These are phyloP conservation scores for Elsinoe arachidis DNA, from an alignment of 2,329 filamentous ascomycete species.

Conservation along the genomic window DNA sequence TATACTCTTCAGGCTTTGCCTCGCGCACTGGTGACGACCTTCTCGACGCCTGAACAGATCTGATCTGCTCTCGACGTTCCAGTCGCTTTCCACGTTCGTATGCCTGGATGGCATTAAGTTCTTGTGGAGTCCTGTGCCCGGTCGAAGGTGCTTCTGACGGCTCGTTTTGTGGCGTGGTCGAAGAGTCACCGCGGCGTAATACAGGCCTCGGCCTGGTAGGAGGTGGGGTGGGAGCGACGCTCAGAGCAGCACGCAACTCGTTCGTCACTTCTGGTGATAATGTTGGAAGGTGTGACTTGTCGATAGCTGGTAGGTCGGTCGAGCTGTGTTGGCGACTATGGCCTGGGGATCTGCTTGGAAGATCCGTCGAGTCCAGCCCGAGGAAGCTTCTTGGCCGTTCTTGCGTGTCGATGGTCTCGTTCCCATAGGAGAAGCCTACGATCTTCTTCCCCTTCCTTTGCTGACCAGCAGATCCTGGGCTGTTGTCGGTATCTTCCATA, in stretches of 20 bases:
- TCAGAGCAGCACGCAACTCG: constrained; percentile 14
- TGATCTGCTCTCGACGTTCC: constrained; percentile 23
- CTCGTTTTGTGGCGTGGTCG: constrained; percentile 11
- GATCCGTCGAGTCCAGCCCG: not conserved
- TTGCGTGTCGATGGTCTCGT: constrained; percentile 13
- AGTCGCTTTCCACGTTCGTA: constrained; percentile 29
- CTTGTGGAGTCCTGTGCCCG: constrained; percentile 9
- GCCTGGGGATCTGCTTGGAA: not conserved
- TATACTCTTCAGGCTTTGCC: not conserved
- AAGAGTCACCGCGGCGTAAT: constrained; percentile 14
- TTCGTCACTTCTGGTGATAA: constrained; percentile 15
- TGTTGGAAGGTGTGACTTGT: constrained; percentile 13
- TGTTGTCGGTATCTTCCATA: constrained; percentile 12
- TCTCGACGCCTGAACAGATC: constrained; percentile 25
- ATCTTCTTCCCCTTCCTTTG: constrained; percentile 18
- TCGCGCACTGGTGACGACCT: constrained; percentile 22
- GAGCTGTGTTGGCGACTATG: constrained; percentile 12
- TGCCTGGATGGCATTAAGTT: constrained; percentile 23
- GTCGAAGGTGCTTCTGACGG: not conserved
- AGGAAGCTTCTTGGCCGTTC: constrained; percentile 13
- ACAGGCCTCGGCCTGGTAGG: constrained; percentile 13
- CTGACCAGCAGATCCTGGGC: constrained; percentile 14
- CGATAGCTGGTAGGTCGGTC: not conserved
- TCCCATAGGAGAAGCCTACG: constrained; percentile 16
- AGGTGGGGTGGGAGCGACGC: constrained; percentile 7